Base-by-base conservation (phyloP, 2,329 filamentous ascomycete genomes). In the Epichloe elymi region DNA sequence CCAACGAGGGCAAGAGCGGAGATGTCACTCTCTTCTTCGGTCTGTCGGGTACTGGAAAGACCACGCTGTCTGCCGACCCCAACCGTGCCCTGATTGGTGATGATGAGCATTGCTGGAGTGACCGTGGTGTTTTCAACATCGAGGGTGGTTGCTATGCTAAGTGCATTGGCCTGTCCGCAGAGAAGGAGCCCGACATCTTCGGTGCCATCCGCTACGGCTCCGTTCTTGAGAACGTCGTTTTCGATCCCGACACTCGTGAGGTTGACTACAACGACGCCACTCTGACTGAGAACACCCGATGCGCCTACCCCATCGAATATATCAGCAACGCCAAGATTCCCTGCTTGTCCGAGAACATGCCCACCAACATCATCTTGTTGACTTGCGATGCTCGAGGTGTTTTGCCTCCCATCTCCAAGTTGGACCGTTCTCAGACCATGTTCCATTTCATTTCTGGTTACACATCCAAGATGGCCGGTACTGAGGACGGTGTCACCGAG, bases 391-490 rank as follows among this genome's bases (percentile, higher is more conserved):
- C 93, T 54, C 88, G 93, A 60, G 93, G 93, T 76, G 93, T 98
- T 47, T 83, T 98, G 51, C 93, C 93, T 52, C 93, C 93, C 46
- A 97, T 98, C 73, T 96, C 89, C 63, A 97, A 97, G 79, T 85
- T 98, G 67, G 83, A 86, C 76, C 81, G 85, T 58, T 82, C 88
- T 63, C 93, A 97, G 76, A 95, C 89, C 70, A 97, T 98, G 91
- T 98, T 97, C 85, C 93, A 98, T 80, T 98, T 98, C 83, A 98
- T 98, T 73, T 95, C 88, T 17, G 93, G 93, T 62, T 98, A 98
- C 80, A 98, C 93, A 57, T 97, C 91, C 67, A 98, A 98, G 84
- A 98, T 98, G 93, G 93, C 93, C 58, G 93, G 93, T 65, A 98
- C 93, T 36, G 93, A 98, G 75, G 88, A 96, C 59, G 93, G 93